These are phyloP conservation scores for Mycena rebaudengoi DNA, from an alignment of 768 basidiomycete genomes.

Conservation along the genomic window DNA sequence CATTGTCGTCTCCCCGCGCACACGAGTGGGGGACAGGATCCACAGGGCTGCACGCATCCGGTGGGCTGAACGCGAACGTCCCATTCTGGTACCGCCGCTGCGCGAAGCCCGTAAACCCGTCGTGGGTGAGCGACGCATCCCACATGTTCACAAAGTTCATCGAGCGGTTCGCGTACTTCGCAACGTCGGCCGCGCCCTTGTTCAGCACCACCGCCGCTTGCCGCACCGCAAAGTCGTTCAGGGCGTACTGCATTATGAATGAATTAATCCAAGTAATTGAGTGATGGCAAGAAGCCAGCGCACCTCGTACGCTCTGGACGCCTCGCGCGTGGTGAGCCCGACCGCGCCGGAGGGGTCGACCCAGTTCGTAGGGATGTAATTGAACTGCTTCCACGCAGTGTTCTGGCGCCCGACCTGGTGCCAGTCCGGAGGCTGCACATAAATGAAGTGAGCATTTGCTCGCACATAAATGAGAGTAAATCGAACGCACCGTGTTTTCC, in stretches of 20 bases:
- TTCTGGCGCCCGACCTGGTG: conserved; percentile 59
- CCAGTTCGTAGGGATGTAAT: conserved; percentile 59
- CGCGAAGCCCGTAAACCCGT: conserved; percentile 58
- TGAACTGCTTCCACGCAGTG: conserved; percentile 60
- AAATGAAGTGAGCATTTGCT: neutral
- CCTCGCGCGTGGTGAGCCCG: conserved; percentile 59
- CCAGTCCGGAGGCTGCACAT: conserved; percentile 57
- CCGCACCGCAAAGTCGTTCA: conserved; percentile 61
- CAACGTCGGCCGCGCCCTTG: conserved; percentile 48
- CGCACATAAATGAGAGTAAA: neutral
- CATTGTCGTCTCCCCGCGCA: conserved; percentile 57
- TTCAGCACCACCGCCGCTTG: conserved; percentile 54
- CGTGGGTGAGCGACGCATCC: conserved; percentile 52
- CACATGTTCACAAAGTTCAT: conserved; percentile 63
- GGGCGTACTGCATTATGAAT: conserved; percentile 46
- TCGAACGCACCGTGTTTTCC: conserved; percentile 54
- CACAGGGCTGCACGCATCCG: conserved; percentile 58
- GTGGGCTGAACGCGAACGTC: conserved; percentile 58
- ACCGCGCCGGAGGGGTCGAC: conserved; percentile 56
- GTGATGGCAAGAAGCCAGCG: neutral
- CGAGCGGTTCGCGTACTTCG: conserved; percentile 56
- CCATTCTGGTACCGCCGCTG: conserved; percentile 60
- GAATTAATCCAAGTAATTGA: neutral
- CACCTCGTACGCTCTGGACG: conserved; percentile 57
- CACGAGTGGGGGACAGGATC: conserved; percentile 57